A percentile compares a stretch with the other conserved stretches of the same genome.
Evolutionary conservation across 1,284 basidiomycete genomes (phyloP).

Genomic region (Ceratobasidium papillatum): DNA sequence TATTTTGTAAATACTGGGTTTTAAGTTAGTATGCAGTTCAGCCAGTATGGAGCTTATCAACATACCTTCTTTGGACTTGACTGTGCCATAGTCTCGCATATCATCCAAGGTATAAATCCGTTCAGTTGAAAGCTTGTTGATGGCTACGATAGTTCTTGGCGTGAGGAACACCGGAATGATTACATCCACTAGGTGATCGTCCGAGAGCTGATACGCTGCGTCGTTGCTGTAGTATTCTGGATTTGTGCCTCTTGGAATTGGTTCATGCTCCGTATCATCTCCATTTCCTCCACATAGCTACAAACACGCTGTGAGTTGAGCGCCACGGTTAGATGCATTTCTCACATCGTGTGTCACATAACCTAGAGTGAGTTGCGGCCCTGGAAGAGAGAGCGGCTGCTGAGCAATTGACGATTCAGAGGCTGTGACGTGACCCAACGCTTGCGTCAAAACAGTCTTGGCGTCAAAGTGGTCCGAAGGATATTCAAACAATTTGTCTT

Average conservation of each 20-base stretch:
- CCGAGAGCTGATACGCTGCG: slow-evolving; percentile 1
- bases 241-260: neutral
- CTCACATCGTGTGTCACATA: slow-evolving; percentile 32
- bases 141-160: slow-evolving; percentile 7
- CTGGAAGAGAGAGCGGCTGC: neutral
- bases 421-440: neutral
- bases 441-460: neutral
- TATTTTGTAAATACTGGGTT: slow-evolving; percentile 30
- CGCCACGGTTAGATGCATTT: neutral
- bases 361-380: neutral
- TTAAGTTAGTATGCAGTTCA: neutral
- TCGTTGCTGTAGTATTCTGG: slow-evolving; percentile 26
- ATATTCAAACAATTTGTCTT: slow-evolving; percentile 18
- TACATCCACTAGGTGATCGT: slow-evolving; percentile 14
- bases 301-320: neutral
- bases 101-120: slow-evolving; percentile 9
- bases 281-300: slow-evolving; percentile 28
- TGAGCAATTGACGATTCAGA: neutral
- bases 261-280: slow-evolving; percentile 17
- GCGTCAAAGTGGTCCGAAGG: slow-evolving; percentile 24
- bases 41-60: neutral
- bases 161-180: slow-evolving; percentile 22
- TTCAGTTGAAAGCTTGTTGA: slow-evolving; percentile 23
- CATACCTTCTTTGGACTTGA: slow-evolving; percentile 23
- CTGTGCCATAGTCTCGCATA: slow-evolving; percentile 15